A percentile compares a stretch with the other conserved stretches of the same genome.
phyloP scores from a whole-genome alignment of 495 filamentous ascomycete genomes.

The Rhizodiscina lignyota region DNA sequence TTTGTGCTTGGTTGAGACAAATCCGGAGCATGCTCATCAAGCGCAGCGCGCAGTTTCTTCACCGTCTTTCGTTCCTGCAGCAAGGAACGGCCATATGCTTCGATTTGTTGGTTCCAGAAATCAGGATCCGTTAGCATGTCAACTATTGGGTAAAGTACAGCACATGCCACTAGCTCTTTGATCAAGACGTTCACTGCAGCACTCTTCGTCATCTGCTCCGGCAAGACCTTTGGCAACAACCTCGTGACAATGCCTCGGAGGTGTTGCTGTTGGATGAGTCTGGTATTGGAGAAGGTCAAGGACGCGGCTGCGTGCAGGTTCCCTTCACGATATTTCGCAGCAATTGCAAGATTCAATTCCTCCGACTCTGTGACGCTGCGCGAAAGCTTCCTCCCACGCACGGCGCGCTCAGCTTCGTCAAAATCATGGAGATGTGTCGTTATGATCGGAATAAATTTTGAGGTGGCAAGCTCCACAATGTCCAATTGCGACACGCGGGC shows the following conservation, averaged over 20 bases:
- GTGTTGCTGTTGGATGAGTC: constrained; percentile 71
- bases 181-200: constrained; percentile 63
- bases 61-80: constrained; percentile 94
- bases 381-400: constrained; percentile 74
- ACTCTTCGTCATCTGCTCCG: constrained; percentile 55
- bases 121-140: constrained; percentile 72
- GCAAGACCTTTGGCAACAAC: constrained; percentile 62
- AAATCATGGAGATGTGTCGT: constrained; percentile 87
- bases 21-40: constrained; percentile 89
- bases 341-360: constrained; percentile 86
- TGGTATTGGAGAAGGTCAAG: constrained; percentile 64
- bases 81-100: constrained; percentile 71
- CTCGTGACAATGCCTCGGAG: constrained; percentile 51
- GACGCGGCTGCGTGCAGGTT: constrained; percentile 82
- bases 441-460: constrained; percentile 69
- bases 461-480: constrained; percentile 62
- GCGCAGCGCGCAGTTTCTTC: constrained; percentile 76
- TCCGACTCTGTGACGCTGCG: constrained; percentile 89
- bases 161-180: constrained; percentile 69
- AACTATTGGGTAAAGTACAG: constrained; percentile 54
- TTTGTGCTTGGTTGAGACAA: constrained; percentile 47
- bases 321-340: constrained; percentile 77
- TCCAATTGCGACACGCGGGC: constrained; percentile 57
- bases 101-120: constrained; percentile 91
- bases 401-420: constrained; percentile 71